Conservation (phyloP, 768 basidiomycete species). For the Lanmaoa rubissima region DNA sequence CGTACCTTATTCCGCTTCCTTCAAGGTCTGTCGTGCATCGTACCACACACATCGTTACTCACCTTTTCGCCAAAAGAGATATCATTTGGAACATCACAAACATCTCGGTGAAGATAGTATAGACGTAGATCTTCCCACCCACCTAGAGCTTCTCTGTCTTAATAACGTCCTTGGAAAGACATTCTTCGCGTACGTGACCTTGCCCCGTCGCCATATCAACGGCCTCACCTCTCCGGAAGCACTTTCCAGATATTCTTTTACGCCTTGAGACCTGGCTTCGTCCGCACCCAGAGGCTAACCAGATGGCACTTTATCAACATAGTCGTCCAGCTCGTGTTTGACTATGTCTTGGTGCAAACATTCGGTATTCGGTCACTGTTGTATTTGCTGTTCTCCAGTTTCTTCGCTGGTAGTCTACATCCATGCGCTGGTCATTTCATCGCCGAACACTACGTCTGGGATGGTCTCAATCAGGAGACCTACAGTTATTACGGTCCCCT, state of each 20-base stretch:
- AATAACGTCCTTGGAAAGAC: conserved; percentile 98
- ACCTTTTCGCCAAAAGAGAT: conserved; percentile 49
- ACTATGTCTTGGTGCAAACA: conserved; percentile 59
- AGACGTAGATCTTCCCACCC: conserved; percentile 92
- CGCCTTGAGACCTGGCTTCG: conserved; percentile 91
- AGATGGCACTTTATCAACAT: conserved; percentile 86
- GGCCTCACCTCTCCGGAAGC: conserved; percentile 39
- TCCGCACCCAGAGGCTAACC: conserved; percentile 78
- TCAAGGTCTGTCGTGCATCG: conserved; percentile 61
- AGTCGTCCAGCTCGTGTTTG: conserved; percentile 62
- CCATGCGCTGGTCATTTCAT: conserved; percentile 98
- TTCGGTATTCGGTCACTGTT: conserved; percentile 53
- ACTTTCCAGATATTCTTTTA: conserved; percentile 99
- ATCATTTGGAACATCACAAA: conserved; percentile 97
- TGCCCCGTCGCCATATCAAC: not conserved
- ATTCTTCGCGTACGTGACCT: conserved; percentile 80
- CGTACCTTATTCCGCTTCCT: conserved; percentile 91
- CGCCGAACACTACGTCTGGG: conserved; percentile 95
- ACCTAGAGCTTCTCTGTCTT: conserved; percentile 77
- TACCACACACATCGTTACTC: not conserved
- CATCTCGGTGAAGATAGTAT: conserved; percentile 93
- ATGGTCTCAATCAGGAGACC: conserved; percentile 90
- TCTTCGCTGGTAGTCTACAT: conserved; percentile 95
- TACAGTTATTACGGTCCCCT: conserved; percentile 95
- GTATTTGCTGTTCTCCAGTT: conserved; percentile 85